These are phyloP conservation scores for Xylariales sp. DNA, from an alignment of 2,329 filamentous ascomycete genomes.

Conservation along the genomic window DNA sequence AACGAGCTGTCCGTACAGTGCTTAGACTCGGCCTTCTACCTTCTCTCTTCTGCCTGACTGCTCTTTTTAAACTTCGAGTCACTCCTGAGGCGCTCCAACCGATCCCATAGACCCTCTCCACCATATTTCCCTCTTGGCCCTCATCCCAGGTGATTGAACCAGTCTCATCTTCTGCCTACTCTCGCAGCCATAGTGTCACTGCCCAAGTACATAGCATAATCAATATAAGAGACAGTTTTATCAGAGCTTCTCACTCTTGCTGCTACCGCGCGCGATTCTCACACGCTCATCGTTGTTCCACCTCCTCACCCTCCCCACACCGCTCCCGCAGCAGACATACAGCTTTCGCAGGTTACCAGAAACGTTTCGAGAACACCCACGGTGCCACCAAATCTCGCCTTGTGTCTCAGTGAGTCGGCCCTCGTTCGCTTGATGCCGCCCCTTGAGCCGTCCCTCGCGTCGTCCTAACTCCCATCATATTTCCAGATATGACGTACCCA, in stretches of 20 bases:
- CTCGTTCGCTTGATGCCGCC: conserved; percentile 26
- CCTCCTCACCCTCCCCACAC: conserved; percentile 28
- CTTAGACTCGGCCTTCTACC: conserved; percentile 39
- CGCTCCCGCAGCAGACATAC: conserved; percentile 24
- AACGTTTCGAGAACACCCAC: neutral
- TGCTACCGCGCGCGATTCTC: conserved; percentile 35
- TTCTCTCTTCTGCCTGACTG: neutral
- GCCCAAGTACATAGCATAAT: conserved; percentile 61
- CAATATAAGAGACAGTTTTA: conserved; percentile 60
- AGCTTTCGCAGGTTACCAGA: conserved; percentile 26
- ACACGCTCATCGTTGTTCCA: conserved; percentile 36
- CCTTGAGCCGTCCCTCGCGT: neutral
- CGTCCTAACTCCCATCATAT: conserved; percentile 19
- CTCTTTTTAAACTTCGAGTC: conserved; percentile 19
- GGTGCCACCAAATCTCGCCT: neutral
- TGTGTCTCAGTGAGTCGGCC: conserved; percentile 15
- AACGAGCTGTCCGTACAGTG: conserved; percentile 23
- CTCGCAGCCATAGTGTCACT: conserved; percentile 26
- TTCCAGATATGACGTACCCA: conserved; percentile 54
- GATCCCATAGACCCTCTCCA: conserved; percentile 14
- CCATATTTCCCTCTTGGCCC: conserved; percentile 8
- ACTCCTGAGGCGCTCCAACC: conserved; percentile 32
- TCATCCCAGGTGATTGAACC: conserved; percentile 6
- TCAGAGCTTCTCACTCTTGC: conserved; percentile 43
- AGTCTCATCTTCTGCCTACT: conserved; percentile 5